phyloP scores from a whole-genome alignment of 306 rosid species.

The Trifolium subterraneum region DNA sequence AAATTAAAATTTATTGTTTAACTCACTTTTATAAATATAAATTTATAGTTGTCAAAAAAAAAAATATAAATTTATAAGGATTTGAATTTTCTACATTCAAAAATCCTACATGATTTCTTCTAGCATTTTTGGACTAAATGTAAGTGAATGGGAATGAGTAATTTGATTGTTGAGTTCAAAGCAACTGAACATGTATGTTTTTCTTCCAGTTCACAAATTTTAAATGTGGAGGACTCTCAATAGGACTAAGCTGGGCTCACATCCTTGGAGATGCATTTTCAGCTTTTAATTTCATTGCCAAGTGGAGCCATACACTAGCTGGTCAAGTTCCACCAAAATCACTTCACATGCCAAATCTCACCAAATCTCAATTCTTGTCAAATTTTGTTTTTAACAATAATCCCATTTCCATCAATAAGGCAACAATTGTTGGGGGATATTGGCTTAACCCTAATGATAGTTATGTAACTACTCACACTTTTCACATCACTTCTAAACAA shows the following conservation, averaged over 20 bases:
- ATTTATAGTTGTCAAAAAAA: too few relatives aligned
- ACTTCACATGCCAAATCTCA: constrained; percentile 32
- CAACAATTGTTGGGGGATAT: constrained; percentile 49
- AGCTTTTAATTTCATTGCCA: constrained; percentile 62
- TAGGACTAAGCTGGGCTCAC: constrained; percentile 89
- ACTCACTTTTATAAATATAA: too few relatives aligned
- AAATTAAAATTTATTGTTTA: too few relatives aligned
- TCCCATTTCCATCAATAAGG: constrained; percentile 45
- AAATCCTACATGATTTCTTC: too few relatives aligned
- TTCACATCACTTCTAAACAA: constrained; percentile 51
- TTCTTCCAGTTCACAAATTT: constrained; percentile 64
- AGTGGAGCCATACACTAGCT: constrained; percentile 55
- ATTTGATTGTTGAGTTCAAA: too few relatives aligned
- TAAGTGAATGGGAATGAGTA: too few relatives aligned
- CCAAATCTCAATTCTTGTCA: constrained; percentile 5
- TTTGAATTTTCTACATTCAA: too few relatives aligned
- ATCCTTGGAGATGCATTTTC: constrained; percentile 80
- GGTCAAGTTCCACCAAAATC: constrained; percentile 49
- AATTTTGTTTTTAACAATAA: constrained; percentile 20
- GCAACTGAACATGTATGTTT: not conserved
- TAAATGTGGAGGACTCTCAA: constrained; percentile 74
- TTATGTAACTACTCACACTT: constrained; percentile 54
- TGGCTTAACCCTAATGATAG: constrained; percentile 47
- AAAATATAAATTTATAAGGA: too few relatives aligned
- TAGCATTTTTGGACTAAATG: too few relatives aligned